phyloP scores from a whole-genome alignment of 2,329 filamentous ascomycete genomes.

The Rugonectria rugulosa region DNA sequence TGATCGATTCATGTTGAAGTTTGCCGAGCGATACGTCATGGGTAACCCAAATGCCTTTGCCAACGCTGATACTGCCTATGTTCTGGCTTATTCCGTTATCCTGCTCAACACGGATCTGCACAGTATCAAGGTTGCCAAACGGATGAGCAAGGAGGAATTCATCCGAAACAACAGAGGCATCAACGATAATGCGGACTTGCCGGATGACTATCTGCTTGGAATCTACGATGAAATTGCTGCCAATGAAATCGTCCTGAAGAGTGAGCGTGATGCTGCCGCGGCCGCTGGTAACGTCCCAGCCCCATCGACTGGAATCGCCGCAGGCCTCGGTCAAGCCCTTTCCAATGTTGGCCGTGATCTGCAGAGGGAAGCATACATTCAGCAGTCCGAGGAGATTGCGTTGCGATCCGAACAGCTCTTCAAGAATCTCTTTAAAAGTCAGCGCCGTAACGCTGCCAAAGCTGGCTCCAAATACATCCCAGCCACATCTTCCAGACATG shows the following conservation, averaged over 20 bases:
- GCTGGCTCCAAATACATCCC: constrained; percentile 81
- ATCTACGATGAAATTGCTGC: constrained; percentile 93
- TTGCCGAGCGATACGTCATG: constrained; percentile 92
- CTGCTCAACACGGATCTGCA: constrained; percentile 96
- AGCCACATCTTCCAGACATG: constrained; percentile 91
- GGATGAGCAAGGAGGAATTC: constrained; percentile 97
- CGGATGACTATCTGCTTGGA: constrained; percentile 85
- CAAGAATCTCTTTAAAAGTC: constrained; percentile 89
- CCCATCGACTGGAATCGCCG: constrained; percentile 75
- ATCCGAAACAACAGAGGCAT: constrained; percentile 99
- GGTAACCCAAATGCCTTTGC: constrained; percentile 98
- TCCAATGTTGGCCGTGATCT: constrained; percentile 92
- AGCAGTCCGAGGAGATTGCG: constrained; percentile 93
- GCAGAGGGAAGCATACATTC: constrained; percentile 90
- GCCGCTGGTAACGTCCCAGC: constrained; percentile 69
- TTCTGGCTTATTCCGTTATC: constrained; percentile 95
- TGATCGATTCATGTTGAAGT: constrained; percentile 99
- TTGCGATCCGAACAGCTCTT: constrained; percentile 81
- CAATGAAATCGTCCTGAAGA: constrained; percentile 94
- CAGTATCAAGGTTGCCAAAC: constrained; percentile 80
- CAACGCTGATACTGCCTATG: constrained; percentile 97
- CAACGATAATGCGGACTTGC: constrained; percentile 93
- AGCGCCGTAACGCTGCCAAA: constrained; percentile 80
- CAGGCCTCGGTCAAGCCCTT: constrained; percentile 85
- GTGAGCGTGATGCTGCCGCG: constrained; percentile 88